These are phyloP conservation scores for Boletellus ananas DNA, from an alignment of 768 basidiomycete species.

Conservation along the genomic window DNA sequence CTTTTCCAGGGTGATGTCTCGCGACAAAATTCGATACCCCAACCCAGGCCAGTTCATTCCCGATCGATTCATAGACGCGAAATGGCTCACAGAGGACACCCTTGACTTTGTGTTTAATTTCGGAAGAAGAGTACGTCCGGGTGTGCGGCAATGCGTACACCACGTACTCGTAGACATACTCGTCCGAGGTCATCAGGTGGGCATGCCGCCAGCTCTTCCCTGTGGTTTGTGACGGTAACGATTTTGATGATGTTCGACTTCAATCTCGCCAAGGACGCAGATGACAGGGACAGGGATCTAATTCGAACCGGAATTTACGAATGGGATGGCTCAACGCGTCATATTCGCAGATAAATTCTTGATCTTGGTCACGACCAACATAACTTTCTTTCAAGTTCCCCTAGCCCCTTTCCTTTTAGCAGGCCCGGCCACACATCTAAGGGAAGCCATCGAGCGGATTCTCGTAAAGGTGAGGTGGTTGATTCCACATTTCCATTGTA, in stretches of 20 bases:
- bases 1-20: constrained; percentile 17
- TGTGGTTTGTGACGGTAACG: constrained; percentile 13
- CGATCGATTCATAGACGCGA: constrained; percentile 8
- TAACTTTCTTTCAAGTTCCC: no score
- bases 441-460: no score
- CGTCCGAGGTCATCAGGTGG: constrained; percentile 3
- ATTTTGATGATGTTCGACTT: constrained; percentile 21
- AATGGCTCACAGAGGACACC: constrained; percentile 7
- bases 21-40: constrained; percentile 17
- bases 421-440: no score
- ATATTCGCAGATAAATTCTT: no score
- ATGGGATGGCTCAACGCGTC: not conserved
- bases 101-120: constrained; percentile 14
- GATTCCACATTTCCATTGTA: no score
- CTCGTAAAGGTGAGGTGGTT: no score
- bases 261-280: constrained; percentile 7
- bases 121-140: constrained; percentile 15
- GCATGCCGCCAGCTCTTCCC: constrained; percentile 1
- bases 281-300: constrained; percentile 3
- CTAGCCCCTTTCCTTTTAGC: no score
- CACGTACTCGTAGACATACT: not conserved
- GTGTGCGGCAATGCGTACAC: not conserved
- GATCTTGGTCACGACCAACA: no score
- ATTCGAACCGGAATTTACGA: not conserved
- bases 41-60: constrained; percentile 12